Evolutionary conservation across 345 rosid species (phyloP).

Genomic region (Rhizophora apiculata): DNA sequence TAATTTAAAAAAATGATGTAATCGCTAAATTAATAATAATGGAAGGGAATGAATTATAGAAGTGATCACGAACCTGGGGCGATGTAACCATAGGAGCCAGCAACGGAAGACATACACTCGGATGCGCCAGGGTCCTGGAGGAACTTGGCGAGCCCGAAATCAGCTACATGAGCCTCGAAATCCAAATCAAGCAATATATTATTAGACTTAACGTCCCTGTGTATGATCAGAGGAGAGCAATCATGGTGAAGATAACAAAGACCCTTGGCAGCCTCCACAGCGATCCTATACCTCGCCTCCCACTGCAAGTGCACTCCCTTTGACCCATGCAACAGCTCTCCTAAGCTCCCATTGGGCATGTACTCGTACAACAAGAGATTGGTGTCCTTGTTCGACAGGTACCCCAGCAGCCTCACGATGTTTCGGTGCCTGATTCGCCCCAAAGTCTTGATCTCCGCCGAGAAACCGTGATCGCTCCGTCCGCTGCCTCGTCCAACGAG

Average conservation of each 20-base stretch:
- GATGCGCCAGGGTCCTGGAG: slow-evolving; percentile 72
- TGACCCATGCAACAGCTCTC: slow-evolving; percentile 77
- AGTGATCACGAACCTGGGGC: slow-evolving; percentile 60
- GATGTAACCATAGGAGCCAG: slow-evolving; percentile 93
- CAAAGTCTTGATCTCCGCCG: slow-evolving; percentile 85
- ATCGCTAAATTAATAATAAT: not conserved
- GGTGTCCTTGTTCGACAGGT: slow-evolving; percentile 80
- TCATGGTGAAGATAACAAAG: slow-evolving; percentile 91
- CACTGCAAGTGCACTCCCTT: slow-evolving; percentile 86
- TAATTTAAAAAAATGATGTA: not conserved
- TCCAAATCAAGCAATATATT: slow-evolving; percentile 78
- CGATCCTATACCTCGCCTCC: slow-evolving; percentile 68
- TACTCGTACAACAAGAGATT: slow-evolving; percentile 74
- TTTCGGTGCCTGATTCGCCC: slow-evolving; percentile 83
- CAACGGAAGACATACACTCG: slow-evolving; percentile 84
- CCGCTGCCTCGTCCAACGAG: slow-evolving; percentile 65
- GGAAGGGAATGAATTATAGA: not conserved
- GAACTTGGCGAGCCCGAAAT: slow-evolving; percentile 95
- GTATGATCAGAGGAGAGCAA: slow-evolving; percentile 87
- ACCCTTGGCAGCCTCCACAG: slow-evolving; percentile 78
- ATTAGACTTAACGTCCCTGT: slow-evolving; percentile 86
- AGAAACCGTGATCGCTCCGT: slow-evolving; percentile 72
- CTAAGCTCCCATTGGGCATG: slow-evolving; percentile 92
- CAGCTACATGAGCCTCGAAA: slow-evolving; percentile 88
- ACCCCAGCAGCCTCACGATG: slow-evolving; percentile 75